These are phyloP conservation scores for Cryptococcus neoformans DNA, from an alignment of 1,284 basidiomycete species.

Conservation along the genomic window DNA sequence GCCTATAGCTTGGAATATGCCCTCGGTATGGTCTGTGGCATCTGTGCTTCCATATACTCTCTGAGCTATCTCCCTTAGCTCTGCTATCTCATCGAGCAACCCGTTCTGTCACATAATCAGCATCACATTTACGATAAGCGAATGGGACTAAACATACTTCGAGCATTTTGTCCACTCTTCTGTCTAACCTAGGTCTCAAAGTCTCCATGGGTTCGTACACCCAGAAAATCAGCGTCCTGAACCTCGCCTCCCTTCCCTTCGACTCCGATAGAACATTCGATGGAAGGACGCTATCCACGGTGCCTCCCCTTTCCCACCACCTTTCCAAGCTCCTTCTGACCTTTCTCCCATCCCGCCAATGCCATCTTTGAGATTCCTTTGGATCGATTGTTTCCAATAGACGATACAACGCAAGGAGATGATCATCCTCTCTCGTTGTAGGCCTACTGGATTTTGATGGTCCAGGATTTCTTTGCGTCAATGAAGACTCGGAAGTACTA, in stretches of 20 bases:
- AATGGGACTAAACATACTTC: conserved; percentile 53
- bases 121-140: not conserved
- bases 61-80: conserved; percentile 50
- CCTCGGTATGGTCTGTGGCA: conserved; percentile 51
- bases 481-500: not conserved
- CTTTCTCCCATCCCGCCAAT: conserved; percentile 92
- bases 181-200: conserved; percentile 68
- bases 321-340: conserved; percentile 77
- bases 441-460: conserved; percentile 20
- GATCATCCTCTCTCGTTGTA: conserved; percentile 54
- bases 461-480: not conserved
- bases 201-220: conserved; percentile 70
- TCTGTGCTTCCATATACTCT: conserved; percentile 36
- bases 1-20: conserved; percentile 96
- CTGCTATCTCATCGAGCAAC: conserved; percentile 74
- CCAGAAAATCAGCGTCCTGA: conserved; percentile 86
- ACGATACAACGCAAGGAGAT: conserved; percentile 61
- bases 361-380: conserved; percentile 78
- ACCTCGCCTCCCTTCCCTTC: conserved; percentile 49
- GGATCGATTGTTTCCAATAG: conserved; percentile 73
- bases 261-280: not conserved
- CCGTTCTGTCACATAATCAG: conserved; percentile 58
- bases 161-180: conserved; percentile 86
- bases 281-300: not conserved
- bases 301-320: conserved; percentile 59